Evolutionary conservation across 1,139 yeast genomes (phyloP), one percentile per base, ranked within the genome.

Genomic region (Saccharomycopsis crataegensis): DNA sequence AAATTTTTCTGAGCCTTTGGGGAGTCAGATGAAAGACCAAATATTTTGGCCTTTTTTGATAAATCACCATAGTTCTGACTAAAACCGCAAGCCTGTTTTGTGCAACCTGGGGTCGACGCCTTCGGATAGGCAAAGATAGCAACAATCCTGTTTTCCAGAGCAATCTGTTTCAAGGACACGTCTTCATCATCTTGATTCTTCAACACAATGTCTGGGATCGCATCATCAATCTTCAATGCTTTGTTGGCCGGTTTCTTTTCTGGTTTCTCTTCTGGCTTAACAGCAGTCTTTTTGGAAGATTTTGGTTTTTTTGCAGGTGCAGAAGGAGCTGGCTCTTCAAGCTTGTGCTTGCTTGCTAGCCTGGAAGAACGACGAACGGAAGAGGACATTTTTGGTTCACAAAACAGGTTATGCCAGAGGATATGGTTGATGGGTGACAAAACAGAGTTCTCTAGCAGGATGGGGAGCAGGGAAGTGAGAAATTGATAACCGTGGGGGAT

Each of bases 81-180:
- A 68, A 86, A 93, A 0, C 96, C 97, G 67, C 87, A 79, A 1
- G 90, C 97, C 70, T 93, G 99, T 63, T 90, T 78, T 0, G 94
- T 90, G 69, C 98, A 91, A 1, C 98, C 98, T 1, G 97, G 96
- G 0, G 99, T 93, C 40, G 86, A 82, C 0, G 98, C 99, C 64
- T 78, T 86, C 53, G 99, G 98, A 65, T 90, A 93, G 14, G 96
- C 79, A 66, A 86, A 86, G 45, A 86, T 77, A 51, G 87, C 76
- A 62, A 84, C 70, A 50, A 78, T 74, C 56, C 76, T 77, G 47
- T 79, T 69, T 11, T 74, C 68, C 17, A 68, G 61, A 7, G 83
- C 80, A 16, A 76, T 70, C 16, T 78, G 73, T 33, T 62, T 65
- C 60, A 86, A 70, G 41, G 76, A 70, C 48, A 90, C 74, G 22